A percentile compares a stretch with the other conserved stretches of the same genome.
These are phyloP conservation scores for Ganoderma lucidum DNA, from an alignment of 1,284 basidiomycete species.

Conservation along the genomic window DNA sequence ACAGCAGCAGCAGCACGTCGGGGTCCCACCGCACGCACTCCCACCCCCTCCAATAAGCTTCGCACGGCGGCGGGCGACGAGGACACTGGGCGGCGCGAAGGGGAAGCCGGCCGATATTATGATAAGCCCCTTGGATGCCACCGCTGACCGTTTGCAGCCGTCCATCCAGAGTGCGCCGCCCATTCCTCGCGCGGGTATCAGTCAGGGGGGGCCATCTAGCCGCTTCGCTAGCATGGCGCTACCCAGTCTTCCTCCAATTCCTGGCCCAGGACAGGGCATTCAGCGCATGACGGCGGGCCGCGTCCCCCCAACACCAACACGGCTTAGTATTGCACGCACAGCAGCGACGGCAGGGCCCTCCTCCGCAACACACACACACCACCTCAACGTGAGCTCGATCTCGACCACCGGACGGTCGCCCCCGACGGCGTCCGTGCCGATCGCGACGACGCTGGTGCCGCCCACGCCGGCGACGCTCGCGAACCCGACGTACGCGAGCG, in stretches of 20 bases:
- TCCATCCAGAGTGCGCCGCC: slow-evolving; percentile 78
- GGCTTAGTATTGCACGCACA: slow-evolving; percentile 59
- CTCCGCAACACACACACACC: slow-evolving; percentile 16
- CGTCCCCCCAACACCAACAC: slow-evolving; percentile 78
- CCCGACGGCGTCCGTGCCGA: slow-evolving; percentile 63
- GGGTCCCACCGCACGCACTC: slow-evolving; percentile 45
- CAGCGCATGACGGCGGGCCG: slow-evolving; percentile 56
- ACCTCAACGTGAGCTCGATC: slow-evolving; percentile 36
- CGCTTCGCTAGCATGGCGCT: slow-evolving; percentile 63
- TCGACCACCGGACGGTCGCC: slow-evolving; percentile 52
- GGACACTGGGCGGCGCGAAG: slow-evolving; percentile 60
- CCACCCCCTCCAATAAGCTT: slow-evolving; percentile 79
- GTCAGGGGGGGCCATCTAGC: slow-evolving; percentile 39
- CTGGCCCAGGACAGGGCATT: slow-evolving; percentile 51
- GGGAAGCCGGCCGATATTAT: slow-evolving; percentile 81
- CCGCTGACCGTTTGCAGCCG: slow-evolving; percentile 65
- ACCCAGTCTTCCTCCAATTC: slow-evolving; percentile 66
- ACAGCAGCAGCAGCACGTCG: slow-evolving; percentile 18
- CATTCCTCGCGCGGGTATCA: slow-evolving; percentile 57
- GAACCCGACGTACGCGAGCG: slow-evolving; percentile 64
- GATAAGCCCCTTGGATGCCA: slow-evolving; percentile 71
- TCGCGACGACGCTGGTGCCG: slow-evolving; percentile 66
- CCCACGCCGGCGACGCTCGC: slow-evolving; percentile 66
- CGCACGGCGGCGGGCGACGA: slow-evolving; percentile 69
- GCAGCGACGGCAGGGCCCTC: slow-evolving; percentile 18